Conservation (phyloP, 768 basidiomycete species). For the Postia placenta region DNA sequence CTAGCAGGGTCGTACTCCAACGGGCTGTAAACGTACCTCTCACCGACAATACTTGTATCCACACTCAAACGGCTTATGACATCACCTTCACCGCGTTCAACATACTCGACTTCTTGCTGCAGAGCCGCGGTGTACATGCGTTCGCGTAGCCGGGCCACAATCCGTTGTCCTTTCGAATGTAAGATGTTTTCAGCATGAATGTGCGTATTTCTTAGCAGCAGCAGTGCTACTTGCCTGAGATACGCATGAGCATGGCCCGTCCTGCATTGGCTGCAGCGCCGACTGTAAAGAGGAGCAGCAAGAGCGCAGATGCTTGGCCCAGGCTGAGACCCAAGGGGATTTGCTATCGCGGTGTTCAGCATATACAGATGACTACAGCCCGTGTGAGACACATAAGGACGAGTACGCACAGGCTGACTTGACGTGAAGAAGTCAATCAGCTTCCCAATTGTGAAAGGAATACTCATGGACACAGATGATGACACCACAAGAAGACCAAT, state of each 20-base stretch:
- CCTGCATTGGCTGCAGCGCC: conserved; percentile 86
- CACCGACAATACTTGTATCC: conserved; percentile 91
- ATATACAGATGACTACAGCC: not conserved
- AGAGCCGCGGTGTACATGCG: conserved; percentile 79
- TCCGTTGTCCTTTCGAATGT: conserved; percentile 61
- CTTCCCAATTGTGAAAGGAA: conserved; percentile 90
- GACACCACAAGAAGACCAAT: conserved; percentile 81
- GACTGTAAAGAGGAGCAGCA: conserved; percentile 75
- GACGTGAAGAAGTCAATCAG: conserved; percentile 91
- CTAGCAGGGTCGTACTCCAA: too few relatives aligned
- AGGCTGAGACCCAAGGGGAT: conserved; percentile 77
- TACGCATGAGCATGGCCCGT: conserved; percentile 78
- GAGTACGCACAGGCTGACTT: conserved; percentile 50
- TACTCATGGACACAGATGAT: conserved; percentile 84
- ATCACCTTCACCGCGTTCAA: conserved; percentile 90
- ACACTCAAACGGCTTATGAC: conserved; percentile 86
- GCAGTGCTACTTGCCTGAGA: conserved; percentile 52
- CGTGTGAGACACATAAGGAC: not conserved
- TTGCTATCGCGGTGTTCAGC: conserved; percentile 36
- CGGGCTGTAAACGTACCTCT: conserved; percentile 71
- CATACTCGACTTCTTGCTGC: conserved; percentile 87
- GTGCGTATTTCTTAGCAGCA: not conserved
- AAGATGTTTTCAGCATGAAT: too few relatives aligned
- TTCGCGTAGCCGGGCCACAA: conserved; percentile 82
- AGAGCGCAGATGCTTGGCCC: conserved; percentile 69